phyloP scores from a whole-genome alignment of 306 rosid genomes.

The Quercus ilex region DNA sequence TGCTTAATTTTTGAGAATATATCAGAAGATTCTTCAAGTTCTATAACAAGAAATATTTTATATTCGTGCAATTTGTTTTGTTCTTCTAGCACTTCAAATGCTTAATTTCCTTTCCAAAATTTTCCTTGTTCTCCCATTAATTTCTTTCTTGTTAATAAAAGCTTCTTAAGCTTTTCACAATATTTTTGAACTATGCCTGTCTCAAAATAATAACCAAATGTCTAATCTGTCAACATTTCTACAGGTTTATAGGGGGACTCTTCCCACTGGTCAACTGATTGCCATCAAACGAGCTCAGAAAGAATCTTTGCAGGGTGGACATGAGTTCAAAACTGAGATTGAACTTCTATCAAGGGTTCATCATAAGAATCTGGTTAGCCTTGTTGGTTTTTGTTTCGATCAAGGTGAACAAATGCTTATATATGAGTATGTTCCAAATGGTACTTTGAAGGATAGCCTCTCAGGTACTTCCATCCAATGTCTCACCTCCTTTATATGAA shows the following conservation, averaged over 20 bases:
- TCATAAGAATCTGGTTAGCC: constrained; percentile 50
- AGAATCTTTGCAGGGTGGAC: constrained; percentile 38
- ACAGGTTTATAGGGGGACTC: constrained; percentile 44
- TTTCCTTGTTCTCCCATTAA: no score
- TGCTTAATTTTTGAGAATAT: not conserved
- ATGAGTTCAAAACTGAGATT: constrained; percentile 52
- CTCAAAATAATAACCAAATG: not conserved
- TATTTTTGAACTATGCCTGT: no score
- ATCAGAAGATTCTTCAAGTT: not conserved
- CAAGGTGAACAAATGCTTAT: constrained; percentile 54
- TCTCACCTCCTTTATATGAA: not conserved
- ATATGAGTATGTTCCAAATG: constrained; percentile 46
- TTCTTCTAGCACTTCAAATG: no score
- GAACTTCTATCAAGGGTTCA: constrained; percentile 64
- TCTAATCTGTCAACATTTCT: not conserved
- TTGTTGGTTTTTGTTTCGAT: constrained; percentile 54
- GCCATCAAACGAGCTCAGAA: constrained; percentile 47
- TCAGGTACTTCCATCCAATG: constrained; percentile 30
- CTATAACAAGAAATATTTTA: no score
- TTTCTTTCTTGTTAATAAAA: no score
- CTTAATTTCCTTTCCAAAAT: no score
- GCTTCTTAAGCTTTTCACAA: no score
- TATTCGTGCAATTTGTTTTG: not conserved
- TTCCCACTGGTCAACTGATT: constrained; percentile 37
- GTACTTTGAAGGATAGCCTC: constrained; percentile 37